Conservation (phyloP, 2,329 filamentous ascomycete species). For the Emergomyces pasteurianus region DNA sequence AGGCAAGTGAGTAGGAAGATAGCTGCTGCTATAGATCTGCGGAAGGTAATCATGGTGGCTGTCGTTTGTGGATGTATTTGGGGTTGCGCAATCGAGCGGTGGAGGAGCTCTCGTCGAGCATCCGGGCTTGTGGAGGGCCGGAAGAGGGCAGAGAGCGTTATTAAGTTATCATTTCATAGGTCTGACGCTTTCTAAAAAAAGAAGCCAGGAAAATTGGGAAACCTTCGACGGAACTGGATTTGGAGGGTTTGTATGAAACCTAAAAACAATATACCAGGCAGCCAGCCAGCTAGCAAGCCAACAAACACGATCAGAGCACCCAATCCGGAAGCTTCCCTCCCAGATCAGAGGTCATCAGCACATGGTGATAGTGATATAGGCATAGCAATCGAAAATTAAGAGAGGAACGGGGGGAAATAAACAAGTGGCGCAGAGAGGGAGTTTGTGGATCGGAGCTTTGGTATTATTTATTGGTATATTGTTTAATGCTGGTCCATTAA, state of each 20-base stretch:
- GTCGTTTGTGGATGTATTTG: background rate
- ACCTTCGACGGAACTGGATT: background rate
- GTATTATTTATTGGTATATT: background rate
- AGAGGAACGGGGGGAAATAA: background rate
- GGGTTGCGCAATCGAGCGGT: background rate
- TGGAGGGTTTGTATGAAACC: background rate
- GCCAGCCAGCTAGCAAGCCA: background rate
- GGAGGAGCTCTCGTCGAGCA: background rate
- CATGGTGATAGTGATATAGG: background rate
- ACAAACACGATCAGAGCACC: background rate
- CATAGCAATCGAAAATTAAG: background rate
- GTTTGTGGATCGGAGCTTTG: background rate
- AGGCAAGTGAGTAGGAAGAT: conserved; percentile 56
- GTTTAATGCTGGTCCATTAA: too few species aligned
- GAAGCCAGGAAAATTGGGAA: background rate
- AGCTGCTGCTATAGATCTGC: conserved; percentile 61
- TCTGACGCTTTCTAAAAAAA: background rate
- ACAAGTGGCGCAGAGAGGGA: too few species aligned
- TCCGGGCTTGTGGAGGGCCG: background rate
- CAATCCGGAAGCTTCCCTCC: background rate
- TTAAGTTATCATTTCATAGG: too few species aligned
- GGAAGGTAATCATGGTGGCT: conserved; percentile 59
- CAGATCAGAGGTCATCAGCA: background rate
- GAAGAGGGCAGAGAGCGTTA: too few species aligned
- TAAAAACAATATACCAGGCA: too few species aligned